Evolutionary conservation across 1,284 basidiomycete species (phyloP).

Genomic region (Sporisorium scitamineum): DNA sequence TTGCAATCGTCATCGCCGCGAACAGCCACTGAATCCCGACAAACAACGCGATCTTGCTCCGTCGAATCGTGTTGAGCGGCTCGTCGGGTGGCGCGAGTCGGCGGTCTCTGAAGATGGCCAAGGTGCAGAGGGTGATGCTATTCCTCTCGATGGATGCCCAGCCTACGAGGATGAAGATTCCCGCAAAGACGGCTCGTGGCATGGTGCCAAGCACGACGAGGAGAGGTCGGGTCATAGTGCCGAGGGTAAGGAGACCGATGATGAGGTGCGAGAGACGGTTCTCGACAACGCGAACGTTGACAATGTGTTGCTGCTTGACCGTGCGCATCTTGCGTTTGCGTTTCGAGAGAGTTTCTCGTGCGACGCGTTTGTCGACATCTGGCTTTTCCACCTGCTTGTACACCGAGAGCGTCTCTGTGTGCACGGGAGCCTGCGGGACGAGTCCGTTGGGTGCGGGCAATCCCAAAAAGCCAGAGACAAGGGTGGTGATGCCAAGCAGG

Average conservation of each 20-base stretch:
- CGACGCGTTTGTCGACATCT: slow-evolving; percentile 53
- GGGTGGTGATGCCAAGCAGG: slow-evolving; percentile 89
- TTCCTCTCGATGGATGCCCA: slow-evolving; percentile 79
- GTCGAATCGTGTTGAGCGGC: slow-evolving; percentile 80
- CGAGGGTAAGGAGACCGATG: slow-evolving; percentile 67
- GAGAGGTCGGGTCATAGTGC: slow-evolving; percentile 67
- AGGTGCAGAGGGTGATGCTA: slow-evolving; percentile 84
- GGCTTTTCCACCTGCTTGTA: slow-evolving; percentile 73
- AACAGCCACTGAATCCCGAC: slow-evolving; percentile 83
- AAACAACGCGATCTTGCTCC: slow-evolving; percentile 82
- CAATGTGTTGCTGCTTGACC: slow-evolving; percentile 53
- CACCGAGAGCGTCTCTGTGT: slow-evolving; percentile 85
- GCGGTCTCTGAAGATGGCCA: slow-evolving; percentile 84
- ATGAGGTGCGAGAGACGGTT: slow-evolving; percentile 65
- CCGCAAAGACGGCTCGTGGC: slow-evolving; percentile 63
- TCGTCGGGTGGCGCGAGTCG: slow-evolving; percentile 43
- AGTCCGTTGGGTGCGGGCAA: slow-evolving; percentile 90
- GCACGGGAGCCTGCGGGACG: slow-evolving; percentile 95
- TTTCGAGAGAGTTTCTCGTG: slow-evolving; percentile 72
- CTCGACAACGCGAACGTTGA: slow-evolving; percentile 63
- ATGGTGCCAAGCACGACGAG: slow-evolving; percentile 67
- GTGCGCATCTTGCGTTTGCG: slow-evolving; percentile 27
- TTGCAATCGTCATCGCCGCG: slow-evolving; percentile 89
- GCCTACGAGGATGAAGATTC: slow-evolving; percentile 68
- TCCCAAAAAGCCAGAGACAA: slow-evolving; percentile 89